Percentiles rank a stretch among this genome's conserved stretches.
Conservation (phyloP, 2,329 filamentous ascomycete species). For the Colletotrichum sp. region DNA sequence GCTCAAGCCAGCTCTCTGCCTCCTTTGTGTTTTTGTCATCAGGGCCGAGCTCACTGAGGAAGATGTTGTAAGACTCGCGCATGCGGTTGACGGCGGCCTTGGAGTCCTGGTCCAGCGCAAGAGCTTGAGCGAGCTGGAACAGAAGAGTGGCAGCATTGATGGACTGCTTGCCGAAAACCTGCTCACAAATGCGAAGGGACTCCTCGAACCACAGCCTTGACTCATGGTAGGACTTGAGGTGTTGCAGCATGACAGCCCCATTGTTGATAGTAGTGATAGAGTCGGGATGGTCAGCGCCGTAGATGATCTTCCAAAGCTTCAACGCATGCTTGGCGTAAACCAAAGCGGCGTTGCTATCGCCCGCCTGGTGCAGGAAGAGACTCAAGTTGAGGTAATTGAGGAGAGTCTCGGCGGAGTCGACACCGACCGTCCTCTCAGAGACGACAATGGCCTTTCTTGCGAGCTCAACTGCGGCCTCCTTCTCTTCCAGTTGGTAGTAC, state of each 20-base stretch:
- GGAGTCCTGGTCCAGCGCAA: conserved; percentile 94
- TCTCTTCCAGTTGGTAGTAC: conserved; percentile 98
- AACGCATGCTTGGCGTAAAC: conserved; percentile 91
- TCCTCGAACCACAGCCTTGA: conserved; percentile 97
- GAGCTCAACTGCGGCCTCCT: conserved; percentile 92
- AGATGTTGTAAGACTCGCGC: conserved; percentile 97
- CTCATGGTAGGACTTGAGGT: conserved; percentile 92
- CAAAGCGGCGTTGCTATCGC: conserved; percentile 88
- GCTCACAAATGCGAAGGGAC: conserved; percentile 86
- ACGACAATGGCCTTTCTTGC: conserved; percentile 97
- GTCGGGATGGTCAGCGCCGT: conserved; percentile 91
- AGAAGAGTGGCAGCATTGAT: conserved; percentile 93
- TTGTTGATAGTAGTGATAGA: conserved; percentile 99
- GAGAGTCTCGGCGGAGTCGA: conserved; percentile 93
- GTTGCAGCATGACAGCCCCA: conserved; percentile 96
- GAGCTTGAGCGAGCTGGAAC: conserved; percentile 95
- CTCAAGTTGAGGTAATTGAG: conserved; percentile 96
- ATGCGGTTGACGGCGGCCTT: conserved; percentile 91
- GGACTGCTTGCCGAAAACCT: conserved; percentile 85
- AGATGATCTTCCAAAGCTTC: conserved; percentile 96
- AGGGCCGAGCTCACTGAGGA: conserved; percentile 83
- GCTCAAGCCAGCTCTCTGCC: conserved; percentile 94
- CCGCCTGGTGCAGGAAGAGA: conserved; percentile 89
- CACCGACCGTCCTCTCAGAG: conserved; percentile 88
- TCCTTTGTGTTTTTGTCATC: conserved; percentile 98